These are phyloP conservation scores for Heterobasidion occidentale DNA, from an alignment of 1,284 basidiomycete genomes.

Conservation along the genomic window DNA sequence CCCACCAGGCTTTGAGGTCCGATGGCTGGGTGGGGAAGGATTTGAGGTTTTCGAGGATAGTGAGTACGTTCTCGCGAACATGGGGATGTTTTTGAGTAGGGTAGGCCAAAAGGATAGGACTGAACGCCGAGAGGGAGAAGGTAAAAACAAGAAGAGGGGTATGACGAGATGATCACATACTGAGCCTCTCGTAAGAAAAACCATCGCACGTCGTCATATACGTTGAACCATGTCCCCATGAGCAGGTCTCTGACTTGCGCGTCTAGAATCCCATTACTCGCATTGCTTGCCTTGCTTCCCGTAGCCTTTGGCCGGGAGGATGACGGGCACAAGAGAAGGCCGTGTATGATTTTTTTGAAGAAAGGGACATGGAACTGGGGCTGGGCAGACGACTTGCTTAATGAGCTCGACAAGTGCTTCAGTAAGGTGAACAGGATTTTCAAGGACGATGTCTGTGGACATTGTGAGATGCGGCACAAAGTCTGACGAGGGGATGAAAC, in stretches of 20 bases:
- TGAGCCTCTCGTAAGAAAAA: slow-evolving; percentile 85
- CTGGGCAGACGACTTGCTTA: slow-evolving; percentile 24
- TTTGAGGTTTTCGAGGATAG: slow-evolving; percentile 69
- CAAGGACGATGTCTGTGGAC: slow-evolving; percentile 57
- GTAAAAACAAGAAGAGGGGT: not conserved
- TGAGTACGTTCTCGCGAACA: slow-evolving; percentile 59
- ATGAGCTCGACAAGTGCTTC: slow-evolving; percentile 65
- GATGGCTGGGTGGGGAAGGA: slow-evolving; percentile 74
- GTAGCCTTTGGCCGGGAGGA: slow-evolving; percentile 29
- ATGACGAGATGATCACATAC: slow-evolving; percentile 32
- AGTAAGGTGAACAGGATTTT: slow-evolving; percentile 78
- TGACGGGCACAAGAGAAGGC: slow-evolving; percentile 53
- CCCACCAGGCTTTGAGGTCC: slow-evolving; percentile 85
- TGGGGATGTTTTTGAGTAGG: slow-evolving; percentile 29
- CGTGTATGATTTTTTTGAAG: slow-evolving; percentile 58
- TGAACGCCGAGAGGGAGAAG: slow-evolving; percentile 8
- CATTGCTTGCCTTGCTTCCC: slow-evolving; percentile 10
- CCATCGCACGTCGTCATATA: slow-evolving; percentile 89
- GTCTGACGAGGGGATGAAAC: slow-evolving; percentile 14
- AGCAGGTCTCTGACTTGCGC: slow-evolving; percentile 59
- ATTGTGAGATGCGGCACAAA: not conserved
- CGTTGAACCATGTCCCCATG: slow-evolving; percentile 64
- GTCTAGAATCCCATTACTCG: slow-evolving; percentile 30
- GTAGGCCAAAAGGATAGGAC: slow-evolving; percentile 16
- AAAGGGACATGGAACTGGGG: slow-evolving; percentile 67